phyloP scores from a whole-genome alignment of 2,329 filamentous ascomycete species.

The Chrysoporthe austroafricana region DNA sequence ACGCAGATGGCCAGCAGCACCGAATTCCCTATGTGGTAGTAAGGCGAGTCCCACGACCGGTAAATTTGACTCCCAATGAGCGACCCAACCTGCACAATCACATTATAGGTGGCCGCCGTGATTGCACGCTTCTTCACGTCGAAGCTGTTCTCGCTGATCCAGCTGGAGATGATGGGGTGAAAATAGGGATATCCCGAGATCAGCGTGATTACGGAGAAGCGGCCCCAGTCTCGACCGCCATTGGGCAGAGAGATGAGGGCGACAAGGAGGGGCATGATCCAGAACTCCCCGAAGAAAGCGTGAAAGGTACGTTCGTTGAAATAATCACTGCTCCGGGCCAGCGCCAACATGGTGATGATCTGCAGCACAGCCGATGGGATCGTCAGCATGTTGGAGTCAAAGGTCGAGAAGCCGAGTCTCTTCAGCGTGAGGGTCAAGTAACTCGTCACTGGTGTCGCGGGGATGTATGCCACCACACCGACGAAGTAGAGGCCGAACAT shows the following conservation, averaged over 20 bases:
- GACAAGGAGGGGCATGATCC: slow-evolving; percentile 56
- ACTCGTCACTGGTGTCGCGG: slow-evolving; percentile 48
- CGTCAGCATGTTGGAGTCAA: slow-evolving; percentile 65
- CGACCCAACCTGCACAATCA: slow-evolving; percentile 51
- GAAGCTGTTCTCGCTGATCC: slow-evolving; percentile 54
- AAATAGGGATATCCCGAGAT: slow-evolving; percentile 61
- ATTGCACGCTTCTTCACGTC: slow-evolving; percentile 55
- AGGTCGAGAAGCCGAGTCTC: slow-evolving; percentile 59
- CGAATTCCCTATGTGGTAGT: slow-evolving; percentile 61
- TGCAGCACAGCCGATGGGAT: slow-evolving; percentile 62
- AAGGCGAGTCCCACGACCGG: slow-evolving; percentile 54
- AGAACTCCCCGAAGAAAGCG: slow-evolving; percentile 55
- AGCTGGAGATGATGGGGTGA: slow-evolving; percentile 57
- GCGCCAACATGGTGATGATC: slow-evolving; percentile 58
- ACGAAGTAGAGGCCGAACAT: slow-evolving; percentile 56
- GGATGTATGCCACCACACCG: slow-evolving; percentile 54
- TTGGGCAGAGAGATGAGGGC: slow-evolving; percentile 54
- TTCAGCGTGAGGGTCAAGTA: slow-evolving; percentile 62
- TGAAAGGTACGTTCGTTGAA: slow-evolving; percentile 59
- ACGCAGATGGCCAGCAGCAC: slow-evolving; percentile 57
- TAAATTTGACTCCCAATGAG: slow-evolving; percentile 53
- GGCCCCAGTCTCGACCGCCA: slow-evolving; percentile 52
- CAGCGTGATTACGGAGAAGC: slow-evolving; percentile 55
- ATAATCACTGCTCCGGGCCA: slow-evolving; percentile 58
- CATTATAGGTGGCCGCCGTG: slow-evolving; percentile 52